Conservation (phyloP, 1,284 basidiomycete genomes). For the Malassezia equina region DNA sequence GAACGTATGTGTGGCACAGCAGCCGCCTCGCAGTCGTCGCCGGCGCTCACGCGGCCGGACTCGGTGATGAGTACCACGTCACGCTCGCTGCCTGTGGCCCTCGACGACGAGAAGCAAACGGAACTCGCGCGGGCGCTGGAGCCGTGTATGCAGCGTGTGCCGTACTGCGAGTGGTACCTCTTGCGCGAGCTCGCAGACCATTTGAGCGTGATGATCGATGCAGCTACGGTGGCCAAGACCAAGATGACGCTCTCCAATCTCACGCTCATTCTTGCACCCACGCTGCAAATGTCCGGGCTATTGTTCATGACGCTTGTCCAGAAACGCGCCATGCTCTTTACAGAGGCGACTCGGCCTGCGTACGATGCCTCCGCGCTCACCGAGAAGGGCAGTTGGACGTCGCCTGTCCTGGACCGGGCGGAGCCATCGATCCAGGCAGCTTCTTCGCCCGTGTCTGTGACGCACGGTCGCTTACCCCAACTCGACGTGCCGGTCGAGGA, state of each 20-base stretch:
- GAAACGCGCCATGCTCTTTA: constrained; percentile 22
- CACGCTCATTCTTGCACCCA: constrained; percentile 41
- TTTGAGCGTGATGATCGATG: constrained; percentile 22
- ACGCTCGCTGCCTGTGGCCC: background rate
- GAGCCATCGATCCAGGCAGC: background rate
- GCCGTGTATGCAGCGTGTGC: constrained; percentile 23
- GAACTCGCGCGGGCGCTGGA: constrained; percentile 13
- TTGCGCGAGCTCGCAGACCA: constrained; percentile 37
- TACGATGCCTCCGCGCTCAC: background rate
- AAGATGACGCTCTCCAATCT: constrained; percentile 44
- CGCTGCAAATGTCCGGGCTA: constrained; percentile 28
- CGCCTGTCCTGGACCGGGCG: background rate
- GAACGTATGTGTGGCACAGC: constrained; percentile 16
- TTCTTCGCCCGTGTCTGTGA: too few species aligned
- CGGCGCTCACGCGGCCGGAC: background rate
- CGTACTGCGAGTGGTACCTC: constrained; percentile 38
- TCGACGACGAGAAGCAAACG: constrained; percentile 10
- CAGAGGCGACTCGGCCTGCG: background rate
- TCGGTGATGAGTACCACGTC: background rate
- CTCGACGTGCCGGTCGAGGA: background rate
- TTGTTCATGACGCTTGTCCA: constrained; percentile 33
- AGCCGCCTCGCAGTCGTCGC: background rate
- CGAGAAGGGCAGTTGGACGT: background rate
- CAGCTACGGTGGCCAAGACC: constrained; percentile 24
- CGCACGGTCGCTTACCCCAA: background rate